Base-by-base conservation (phyloP, 495 filamentous ascomycete genomes). In the Amniculicola lignicola region DNA sequence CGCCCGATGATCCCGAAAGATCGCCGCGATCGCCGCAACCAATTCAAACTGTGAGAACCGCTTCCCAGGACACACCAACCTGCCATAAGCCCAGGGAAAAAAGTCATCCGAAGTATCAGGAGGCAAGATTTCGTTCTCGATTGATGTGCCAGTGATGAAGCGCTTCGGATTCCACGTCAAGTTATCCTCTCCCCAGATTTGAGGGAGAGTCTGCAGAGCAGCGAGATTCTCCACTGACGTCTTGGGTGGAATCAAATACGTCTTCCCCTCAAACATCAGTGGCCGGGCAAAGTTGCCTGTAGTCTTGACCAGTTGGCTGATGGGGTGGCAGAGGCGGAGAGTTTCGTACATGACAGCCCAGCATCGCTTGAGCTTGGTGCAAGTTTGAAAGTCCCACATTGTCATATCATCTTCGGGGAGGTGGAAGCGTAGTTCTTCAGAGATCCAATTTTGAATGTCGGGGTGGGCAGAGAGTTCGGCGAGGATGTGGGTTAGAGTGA, bases 371-470 rank as follows among this genome's bases (percentile, higher is more conserved):
- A 63, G 29, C n/a, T 54, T 54, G 29, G 49, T 25, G 41, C 40
- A 64, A 18, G 39, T 51, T 4, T 27, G 11, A 16, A 51, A 64
- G 16, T 35, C 18, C 55, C 36, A 51, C 4, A 7, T 14, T 16
- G 23, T 22, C 4, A 22, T 14, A 23, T 48, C 47, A 16, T 37
- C 38, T 9, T 25, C 19, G 3, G 44, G 15, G 2, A 36, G 6
- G 22, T 48, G 42, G 27, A 35, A 22, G 15, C 44, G 35, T 16
- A 67, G 50, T 50, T 69, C 64, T 31, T 68, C 63, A 7, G 49
- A 23, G 7, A 70, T 60, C 66, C 62, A 70, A 6, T 65, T 64
- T 43, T 66, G 64, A 45, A 52, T 24, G 2, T 59, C 38, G 5
- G 61, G 62, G 18, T 55, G 21, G 7, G 62, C 57, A 0, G 59